Base-by-base conservation (phyloP, 2,329 filamentous ascomycete genomes). In the Lasiodiplodia gonubiensis region DNA sequence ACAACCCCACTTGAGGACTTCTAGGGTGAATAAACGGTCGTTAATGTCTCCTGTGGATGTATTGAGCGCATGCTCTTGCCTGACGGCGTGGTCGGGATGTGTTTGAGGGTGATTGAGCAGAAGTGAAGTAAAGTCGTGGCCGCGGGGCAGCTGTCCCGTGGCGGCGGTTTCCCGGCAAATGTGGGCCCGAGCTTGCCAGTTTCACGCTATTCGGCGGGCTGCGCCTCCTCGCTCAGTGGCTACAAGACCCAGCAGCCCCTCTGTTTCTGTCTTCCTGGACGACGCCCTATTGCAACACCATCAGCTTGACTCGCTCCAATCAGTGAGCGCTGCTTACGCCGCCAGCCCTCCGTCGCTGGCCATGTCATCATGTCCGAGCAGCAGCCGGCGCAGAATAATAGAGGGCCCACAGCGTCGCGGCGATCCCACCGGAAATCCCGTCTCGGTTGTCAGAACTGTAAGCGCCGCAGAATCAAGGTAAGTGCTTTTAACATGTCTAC, bases 391-490 rank as follows among this genome's bases (percentile, higher is more conserved):
- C 59, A 35, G 46, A 63, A 48, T 18, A 51, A 12, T 46, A 51
- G 27, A 35, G 59, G 46, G 57, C 18, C 42, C 59, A 51, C 53
- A 30, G 46, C 65, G 33, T 67, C 66, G 39, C 57, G 66, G n/a
- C 51, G 66, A 64, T 51, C 66, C 21, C 66, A 67, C 23, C 66
- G 66, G 7, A 67, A 67, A 55, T 63, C 59, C 25, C 66, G 66
- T 18, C 49, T 64, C 8, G 66, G 66, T 14, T 67, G 66, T 18
- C 21, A 37, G 12, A 67, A 67, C 46, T 67, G 66, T 30, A 67
- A 67, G 25, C 57, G 66, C 8, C 23, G 53, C 18, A 55, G 53
- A 11, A 64, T 67, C 57, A 67, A 67, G 66, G 66, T 64, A 21
- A 49, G 49, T 46, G 8, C 11, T 25, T 30, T 14, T 51, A 30